Evolutionary conservation across 345 rosid genomes (phyloP).

Genomic region (Cardamine chenopodiifolia): DNA sequence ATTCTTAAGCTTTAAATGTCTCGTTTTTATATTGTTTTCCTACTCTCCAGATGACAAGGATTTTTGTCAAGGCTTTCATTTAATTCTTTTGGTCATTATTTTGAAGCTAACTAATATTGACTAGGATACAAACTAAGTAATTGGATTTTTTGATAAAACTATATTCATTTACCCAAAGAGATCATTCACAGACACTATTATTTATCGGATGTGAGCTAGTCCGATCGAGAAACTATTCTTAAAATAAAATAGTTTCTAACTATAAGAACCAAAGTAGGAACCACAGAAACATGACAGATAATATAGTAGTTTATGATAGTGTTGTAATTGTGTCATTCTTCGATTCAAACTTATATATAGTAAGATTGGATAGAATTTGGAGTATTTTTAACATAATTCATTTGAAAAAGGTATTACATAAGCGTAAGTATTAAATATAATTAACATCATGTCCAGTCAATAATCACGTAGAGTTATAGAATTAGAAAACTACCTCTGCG

Average conservation of each 20-base stretch:
- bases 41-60: background rate
- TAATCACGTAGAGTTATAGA: constrained; percentile 16
- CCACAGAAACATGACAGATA: background rate
- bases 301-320: background rate
- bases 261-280: background rate
- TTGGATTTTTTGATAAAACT: background rate
- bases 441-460: constrained; percentile 26
- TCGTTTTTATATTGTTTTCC: background rate
- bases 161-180: background rate
- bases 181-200: background rate
- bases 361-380: background rate
- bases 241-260: background rate
- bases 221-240: background rate
- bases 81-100: background rate
- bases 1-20: background rate
- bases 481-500: constrained; percentile 20
- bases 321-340: background rate
- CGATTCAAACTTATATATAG: background rate
- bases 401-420: constrained; percentile 23
- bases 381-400: background rate
- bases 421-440: constrained; percentile 24
- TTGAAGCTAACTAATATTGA: background rate
- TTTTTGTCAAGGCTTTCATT: background rate
- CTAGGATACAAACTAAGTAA: background rate
- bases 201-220: background rate